Conservation (phyloP, 805 yeast genomes). For the Kluyveromyces starmeri region DNA sequence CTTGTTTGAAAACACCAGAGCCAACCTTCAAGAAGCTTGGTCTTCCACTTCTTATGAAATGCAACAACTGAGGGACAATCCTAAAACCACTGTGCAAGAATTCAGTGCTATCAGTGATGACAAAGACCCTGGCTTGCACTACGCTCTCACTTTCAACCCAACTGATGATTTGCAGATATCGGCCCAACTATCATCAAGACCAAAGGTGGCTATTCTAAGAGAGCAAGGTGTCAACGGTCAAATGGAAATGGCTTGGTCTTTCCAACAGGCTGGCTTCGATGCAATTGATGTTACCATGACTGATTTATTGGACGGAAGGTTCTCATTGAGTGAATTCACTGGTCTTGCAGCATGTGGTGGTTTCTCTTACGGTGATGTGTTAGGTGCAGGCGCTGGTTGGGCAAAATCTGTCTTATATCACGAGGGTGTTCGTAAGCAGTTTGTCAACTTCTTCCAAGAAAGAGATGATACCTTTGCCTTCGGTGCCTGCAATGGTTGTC, state of each 20-base stretch:
- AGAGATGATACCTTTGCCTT: conserved; percentile 91
- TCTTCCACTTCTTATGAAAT: conserved; percentile 78
- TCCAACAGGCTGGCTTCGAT: conserved; percentile 89
- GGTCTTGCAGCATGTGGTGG: conserved; percentile 99
- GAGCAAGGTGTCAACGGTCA: conserved; percentile 99
- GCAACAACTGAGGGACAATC: conserved; percentile 91
- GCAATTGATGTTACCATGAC: conserved; percentile 96
- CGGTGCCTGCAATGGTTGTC: conserved; percentile 99
- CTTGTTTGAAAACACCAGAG: conserved; percentile 51
- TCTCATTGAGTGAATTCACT: conserved; percentile 66
- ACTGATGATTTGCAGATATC: conserved; percentile 38
- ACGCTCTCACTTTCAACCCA: conserved; percentile 65
- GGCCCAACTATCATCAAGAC: conserved; percentile 32
- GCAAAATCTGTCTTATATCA: conserved; percentile 91
- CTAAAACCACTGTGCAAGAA: conserved; percentile 83
- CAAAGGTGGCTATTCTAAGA: conserved; percentile 91
- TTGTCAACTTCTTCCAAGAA: conserved; percentile 70
- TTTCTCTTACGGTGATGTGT: conserved; percentile 95
- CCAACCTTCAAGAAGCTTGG: conserved; percentile 75
- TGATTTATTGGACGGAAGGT: conserved; percentile 69
- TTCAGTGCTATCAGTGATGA: conserved; percentile 66
- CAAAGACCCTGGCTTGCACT: conserved; percentile 81
- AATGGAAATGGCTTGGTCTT: conserved; percentile 97
- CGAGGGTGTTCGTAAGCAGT: conserved; percentile 65
- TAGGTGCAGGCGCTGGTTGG: conserved; percentile 99